Conservation (phyloP, 257 asterid genomes). For the Nicotiana undulata region DNA sequence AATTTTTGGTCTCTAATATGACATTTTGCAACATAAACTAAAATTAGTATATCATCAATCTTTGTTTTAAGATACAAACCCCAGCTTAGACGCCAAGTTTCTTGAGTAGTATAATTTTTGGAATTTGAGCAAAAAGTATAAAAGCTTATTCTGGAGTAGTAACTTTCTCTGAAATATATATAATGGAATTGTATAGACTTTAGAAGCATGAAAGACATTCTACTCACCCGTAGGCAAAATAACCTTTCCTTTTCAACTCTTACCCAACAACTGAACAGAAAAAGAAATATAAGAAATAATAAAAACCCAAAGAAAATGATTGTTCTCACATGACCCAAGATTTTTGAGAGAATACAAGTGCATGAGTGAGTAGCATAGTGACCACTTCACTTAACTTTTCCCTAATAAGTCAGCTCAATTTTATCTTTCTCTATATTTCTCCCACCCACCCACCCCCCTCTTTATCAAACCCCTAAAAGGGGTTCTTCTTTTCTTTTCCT, state of each 20-base stretch:
- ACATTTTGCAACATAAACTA: no score
- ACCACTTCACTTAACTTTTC: neutral
- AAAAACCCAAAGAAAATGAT: conserved; percentile 60
- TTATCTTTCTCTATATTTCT: neutral
- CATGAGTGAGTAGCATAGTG: neutral
- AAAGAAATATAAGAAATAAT: conserved; percentile 16
- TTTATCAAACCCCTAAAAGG: neutral
- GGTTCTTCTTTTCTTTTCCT: conserved; percentile 8
- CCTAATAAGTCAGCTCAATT: conserved; percentile 3
- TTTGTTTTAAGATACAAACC: no score
- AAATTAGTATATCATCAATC: no score
- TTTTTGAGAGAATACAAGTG: conserved; percentile 1
- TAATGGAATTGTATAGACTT: conserved; percentile 7
- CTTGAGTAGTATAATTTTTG: neutral
- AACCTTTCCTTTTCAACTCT: conserved; percentile 15
- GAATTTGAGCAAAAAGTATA: conserved; percentile 5
- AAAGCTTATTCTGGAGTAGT: neutral
- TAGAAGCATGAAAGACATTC: conserved; percentile 30
- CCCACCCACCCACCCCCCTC: neutral
- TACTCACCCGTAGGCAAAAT: conserved; percentile 13
- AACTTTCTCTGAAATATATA: conserved; percentile 20
- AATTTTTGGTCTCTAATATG: no score
- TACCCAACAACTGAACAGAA: neutral
- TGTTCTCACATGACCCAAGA: conserved; percentile 63
- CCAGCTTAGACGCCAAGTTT: neutral